These are phyloP conservation scores for Apiotrichum montevideense DNA, from an alignment of 1,284 basidiomycete genomes.

Conservation along the genomic window DNA sequence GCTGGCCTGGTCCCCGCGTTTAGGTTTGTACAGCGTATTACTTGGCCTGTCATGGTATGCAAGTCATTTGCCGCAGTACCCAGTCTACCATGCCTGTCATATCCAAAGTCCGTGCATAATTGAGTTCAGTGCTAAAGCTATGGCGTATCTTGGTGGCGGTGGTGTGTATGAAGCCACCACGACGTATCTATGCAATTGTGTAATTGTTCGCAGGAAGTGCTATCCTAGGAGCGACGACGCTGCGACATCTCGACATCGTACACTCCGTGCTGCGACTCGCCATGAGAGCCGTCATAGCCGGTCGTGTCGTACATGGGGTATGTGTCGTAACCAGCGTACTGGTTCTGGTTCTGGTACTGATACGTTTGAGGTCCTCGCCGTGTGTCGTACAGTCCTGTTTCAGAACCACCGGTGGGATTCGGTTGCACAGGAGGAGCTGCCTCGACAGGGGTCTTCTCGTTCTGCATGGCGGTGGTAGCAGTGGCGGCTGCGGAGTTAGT, in stretches of 20 bases:
- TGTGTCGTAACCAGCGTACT: background rate
- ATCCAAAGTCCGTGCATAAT: slow-evolving; percentile 11
- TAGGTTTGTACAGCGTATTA: too few relatives aligned
- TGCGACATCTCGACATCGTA: slow-evolving; percentile 39
- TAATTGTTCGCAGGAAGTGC: too few relatives aligned
- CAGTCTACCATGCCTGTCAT: background rate
- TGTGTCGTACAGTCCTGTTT: background rate
- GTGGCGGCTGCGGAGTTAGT: slow-evolving; percentile 24
- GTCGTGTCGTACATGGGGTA: slow-evolving; percentile 2
- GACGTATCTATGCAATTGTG: slow-evolving; percentile 4
- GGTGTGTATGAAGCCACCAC: background rate
- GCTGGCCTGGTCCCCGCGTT: slow-evolving; percentile 38
- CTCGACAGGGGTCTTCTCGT: slow-evolving; percentile 7
- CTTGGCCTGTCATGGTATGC: too few relatives aligned
- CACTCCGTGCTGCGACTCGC: slow-evolving; percentile 17
- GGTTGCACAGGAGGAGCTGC: background rate
- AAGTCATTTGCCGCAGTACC: too few relatives aligned
- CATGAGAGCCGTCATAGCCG: slow-evolving; percentile 3
- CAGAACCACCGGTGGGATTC: background rate
- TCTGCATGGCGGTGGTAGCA: slow-evolving; percentile 33
- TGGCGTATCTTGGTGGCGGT: background rate
- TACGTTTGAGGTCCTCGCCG: background rate
- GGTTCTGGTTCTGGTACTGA: background rate
- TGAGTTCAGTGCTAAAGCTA: slow-evolving; percentile 9
- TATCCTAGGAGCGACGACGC: background rate